Conservation (phyloP, 305 asterid genomes). For the Striga hermonthica region DNA sequence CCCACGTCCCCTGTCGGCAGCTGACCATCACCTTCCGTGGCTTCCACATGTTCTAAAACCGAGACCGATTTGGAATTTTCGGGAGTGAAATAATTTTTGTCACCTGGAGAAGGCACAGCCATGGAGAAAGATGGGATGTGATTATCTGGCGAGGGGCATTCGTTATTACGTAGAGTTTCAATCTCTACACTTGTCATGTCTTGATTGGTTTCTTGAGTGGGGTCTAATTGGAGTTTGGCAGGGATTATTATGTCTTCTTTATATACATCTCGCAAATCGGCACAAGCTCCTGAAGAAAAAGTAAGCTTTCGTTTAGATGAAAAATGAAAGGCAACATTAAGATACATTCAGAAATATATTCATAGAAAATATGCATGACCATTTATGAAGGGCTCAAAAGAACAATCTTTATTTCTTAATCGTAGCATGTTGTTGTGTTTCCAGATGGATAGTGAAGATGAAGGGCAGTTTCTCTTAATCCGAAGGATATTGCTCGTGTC, state of each 20-base stretch:
- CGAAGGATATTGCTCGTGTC: constrained; percentile 43
- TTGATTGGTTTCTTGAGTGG: constrained; percentile 33
- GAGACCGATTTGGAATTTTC: constrained; percentile 39
- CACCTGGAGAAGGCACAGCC: constrained; percentile 38
- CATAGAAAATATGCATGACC: constrained; percentile 41
- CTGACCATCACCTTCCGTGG: constrained; percentile 32
- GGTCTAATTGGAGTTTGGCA: constrained; percentile 39
- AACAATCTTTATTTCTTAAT: constrained; percentile 43
- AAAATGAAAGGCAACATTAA: background rate
- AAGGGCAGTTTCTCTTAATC: constrained; percentile 40
- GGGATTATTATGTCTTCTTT: constrained; percentile 37
- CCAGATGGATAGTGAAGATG: constrained; percentile 53
- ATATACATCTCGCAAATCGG: constrained; percentile 43
- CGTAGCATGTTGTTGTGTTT: constrained; percentile 36
- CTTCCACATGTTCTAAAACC: constrained; percentile 29
- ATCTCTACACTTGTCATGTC: constrained; percentile 39
- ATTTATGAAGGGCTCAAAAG: constrained; percentile 49
- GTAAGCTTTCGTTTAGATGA: constrained; percentile 4
- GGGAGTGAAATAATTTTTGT: constrained; percentile 46
- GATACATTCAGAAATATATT: too few relatives aligned
- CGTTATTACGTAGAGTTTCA: constrained; percentile 47
- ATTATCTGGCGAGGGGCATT: constrained; percentile 34
- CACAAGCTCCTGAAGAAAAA: constrained; percentile 53
- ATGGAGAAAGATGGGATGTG: constrained; percentile 29
- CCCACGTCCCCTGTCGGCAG: constrained; percentile 38